phyloP scores from a whole-genome alignment of 2,329 filamentous ascomycete genomes.

The Xylaria sp. region DNA sequence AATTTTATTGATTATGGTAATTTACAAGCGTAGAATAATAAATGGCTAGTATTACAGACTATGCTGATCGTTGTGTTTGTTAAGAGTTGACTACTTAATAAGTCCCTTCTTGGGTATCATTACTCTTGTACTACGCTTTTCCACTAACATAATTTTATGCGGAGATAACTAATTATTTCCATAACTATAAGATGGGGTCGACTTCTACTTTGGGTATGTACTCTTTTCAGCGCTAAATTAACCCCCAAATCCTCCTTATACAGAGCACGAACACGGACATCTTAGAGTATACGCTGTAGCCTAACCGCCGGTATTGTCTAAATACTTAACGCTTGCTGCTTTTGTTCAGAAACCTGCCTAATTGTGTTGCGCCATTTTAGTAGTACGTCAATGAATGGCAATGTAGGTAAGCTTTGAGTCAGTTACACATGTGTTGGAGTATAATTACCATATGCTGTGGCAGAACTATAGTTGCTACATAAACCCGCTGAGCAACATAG shows the following conservation, averaged over 20 bases:
- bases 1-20: no score
- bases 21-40: no score
- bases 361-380: background rate
- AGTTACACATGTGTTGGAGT: background rate
- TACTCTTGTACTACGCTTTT: background rate
- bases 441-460: no score
- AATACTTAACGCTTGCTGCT: no score
- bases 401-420: background rate
- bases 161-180: background rate
- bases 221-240: background rate
- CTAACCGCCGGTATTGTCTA: no score
- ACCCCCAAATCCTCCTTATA: background rate
- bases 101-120: no score
- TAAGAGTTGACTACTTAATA: no score
- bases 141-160: background rate
- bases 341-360: background rate
- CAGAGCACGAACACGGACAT: background rate
- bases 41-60: no score
- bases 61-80: no score
- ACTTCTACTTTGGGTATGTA: slow-evolving; percentile 6
- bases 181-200: background rate
- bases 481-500: no score
- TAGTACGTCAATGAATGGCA: background rate
- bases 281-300: no score
- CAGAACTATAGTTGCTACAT: no score